A percentile compares a stretch with the other conserved stretches of the same genome.
These are phyloP conservation scores for Sporisorium graminicola DNA, from an alignment of 1,284 basidiomycete genomes.

Conservation along the genomic window DNA sequence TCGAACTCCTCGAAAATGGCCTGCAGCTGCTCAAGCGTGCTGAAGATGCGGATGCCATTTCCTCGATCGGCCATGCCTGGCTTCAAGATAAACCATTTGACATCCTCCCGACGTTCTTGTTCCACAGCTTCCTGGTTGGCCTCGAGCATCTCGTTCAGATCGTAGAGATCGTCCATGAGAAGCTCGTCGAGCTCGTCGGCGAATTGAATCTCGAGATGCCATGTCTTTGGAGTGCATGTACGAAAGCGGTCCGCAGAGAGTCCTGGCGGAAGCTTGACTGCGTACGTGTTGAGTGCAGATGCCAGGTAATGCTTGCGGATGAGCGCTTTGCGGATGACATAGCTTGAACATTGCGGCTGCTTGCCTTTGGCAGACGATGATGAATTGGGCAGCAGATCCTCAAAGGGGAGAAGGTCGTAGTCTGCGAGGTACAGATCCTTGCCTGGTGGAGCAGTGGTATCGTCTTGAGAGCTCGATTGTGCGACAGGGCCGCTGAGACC, in stretches of 20 bases:
- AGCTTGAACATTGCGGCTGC: conserved; percentile 81
- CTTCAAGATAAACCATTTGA: conserved; percentile 76
- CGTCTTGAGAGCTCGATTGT: neutral
- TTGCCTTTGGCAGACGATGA: conserved; percentile 21
- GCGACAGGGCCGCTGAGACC: neutral
- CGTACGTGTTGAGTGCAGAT: conserved; percentile 75
- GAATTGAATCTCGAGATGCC: conserved; percentile 88
- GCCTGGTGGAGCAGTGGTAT: conserved; percentile 10
- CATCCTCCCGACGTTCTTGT: conserved; percentile 71
- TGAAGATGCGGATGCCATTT: conserved; percentile 92
- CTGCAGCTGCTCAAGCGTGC: conserved; percentile 80
- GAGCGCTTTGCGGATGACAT: conserved; percentile 89
- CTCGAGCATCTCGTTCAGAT: conserved; percentile 78
- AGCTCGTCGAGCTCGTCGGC: conserved; percentile 96
- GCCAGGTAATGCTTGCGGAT: conserved; percentile 96
- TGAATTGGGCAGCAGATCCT: conserved; percentile 41
- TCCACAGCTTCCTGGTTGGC: conserved; percentile 29
- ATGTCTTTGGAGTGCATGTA: conserved; percentile 78
- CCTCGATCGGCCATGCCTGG: conserved; percentile 97
- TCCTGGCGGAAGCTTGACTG: conserved; percentile 48
- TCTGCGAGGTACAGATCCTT: conserved; percentile 60
- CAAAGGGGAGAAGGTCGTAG: conserved; percentile 67
- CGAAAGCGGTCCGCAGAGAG: conserved; percentile 18
- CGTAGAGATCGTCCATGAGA: conserved; percentile 92
- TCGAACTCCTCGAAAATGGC: conserved; percentile 89